A percentile compares a stretch with the other conserved stretches of the same genome.
Conservation (phyloP, 805 yeast species). For the Osmozyma mogii region DNA sequence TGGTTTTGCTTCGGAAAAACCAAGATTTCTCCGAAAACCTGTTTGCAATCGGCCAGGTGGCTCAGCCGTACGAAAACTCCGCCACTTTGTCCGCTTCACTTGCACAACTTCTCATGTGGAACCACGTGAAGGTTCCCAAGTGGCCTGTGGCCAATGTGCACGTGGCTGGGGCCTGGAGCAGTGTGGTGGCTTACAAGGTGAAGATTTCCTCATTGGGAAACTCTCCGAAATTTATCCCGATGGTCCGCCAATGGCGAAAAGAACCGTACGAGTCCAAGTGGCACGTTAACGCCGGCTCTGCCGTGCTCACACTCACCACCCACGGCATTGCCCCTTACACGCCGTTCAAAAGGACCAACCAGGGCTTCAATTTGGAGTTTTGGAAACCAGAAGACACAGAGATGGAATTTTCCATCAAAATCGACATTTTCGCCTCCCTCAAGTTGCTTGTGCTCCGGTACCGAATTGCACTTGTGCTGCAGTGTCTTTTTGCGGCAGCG, state of each 20-base stretch:
- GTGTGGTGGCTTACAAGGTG: slow-evolving; percentile 48
- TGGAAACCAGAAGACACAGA: slow-evolving; percentile 29
- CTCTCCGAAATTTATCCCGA: slow-evolving; percentile 41
- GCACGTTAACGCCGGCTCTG: slow-evolving; percentile 45
- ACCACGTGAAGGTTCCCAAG: too few relatives aligned
- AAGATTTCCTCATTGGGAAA: slow-evolving; percentile 6
- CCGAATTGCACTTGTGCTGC: slow-evolving; percentile 63
- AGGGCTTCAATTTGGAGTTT: slow-evolving; percentile 25
- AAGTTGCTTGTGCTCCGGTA: slow-evolving; percentile 68
- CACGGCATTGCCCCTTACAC: slow-evolving; percentile 69
- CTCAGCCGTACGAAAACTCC: too few relatives aligned
- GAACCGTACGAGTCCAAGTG: slow-evolving; percentile 75
- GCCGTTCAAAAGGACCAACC: slow-evolving; percentile 38
- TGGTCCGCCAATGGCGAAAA: slow-evolving; percentile 57
- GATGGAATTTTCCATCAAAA: slow-evolving; percentile 27
- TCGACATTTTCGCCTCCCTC: slow-evolving; percentile 55
- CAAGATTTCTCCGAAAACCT: too few relatives aligned
- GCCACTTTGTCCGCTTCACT: background rate
- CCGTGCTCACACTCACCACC: slow-evolving; percentile 18
- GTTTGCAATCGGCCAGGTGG: too few relatives aligned
- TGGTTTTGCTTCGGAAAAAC: too few relatives aligned
- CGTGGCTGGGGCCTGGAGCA: slow-evolving; percentile 53
- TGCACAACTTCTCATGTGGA: background rate
- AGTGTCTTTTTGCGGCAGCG: slow-evolving; percentile 56
- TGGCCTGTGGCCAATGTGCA: slow-evolving; percentile 34